A percentile compares a stretch with the other conserved stretches of the same genome.
Conservation (phyloP, 2,329 filamentous ascomycete genomes). For the Ophiocordyceps camponoti-leonardi region DNA sequence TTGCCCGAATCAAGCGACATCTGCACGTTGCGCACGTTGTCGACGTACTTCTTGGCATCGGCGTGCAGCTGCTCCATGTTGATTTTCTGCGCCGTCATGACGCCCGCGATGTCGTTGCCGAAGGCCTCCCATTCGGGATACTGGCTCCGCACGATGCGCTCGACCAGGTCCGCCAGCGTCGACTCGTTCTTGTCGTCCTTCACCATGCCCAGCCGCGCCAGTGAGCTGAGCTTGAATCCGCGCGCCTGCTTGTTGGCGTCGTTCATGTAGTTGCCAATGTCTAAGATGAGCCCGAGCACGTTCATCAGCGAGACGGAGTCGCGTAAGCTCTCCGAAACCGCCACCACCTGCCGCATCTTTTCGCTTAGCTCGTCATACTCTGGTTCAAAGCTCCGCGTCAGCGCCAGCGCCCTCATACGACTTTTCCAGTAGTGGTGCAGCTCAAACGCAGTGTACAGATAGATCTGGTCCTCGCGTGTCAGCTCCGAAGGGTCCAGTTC, state of each 20-base stretch:
- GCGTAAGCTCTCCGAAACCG: constrained; percentile 73
- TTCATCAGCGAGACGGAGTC: constrained; percentile 93
- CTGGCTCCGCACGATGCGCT: constrained; percentile 89
- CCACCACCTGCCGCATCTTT: constrained; percentile 73
- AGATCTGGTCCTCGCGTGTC: constrained; percentile 90
- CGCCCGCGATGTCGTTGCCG: constrained; percentile 64
- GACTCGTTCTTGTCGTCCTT: constrained; percentile 99
- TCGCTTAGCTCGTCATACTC: constrained; percentile 86
- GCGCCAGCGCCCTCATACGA: constrained; percentile 74
- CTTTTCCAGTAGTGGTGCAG: constrained; percentile 98
- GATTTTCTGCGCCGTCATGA: constrained; percentile 69
- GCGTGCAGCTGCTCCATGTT: constrained; percentile 82
- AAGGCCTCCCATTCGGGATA: constrained; percentile 94
- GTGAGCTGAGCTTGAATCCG: constrained; percentile 93
- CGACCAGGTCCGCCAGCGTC: constrained; percentile 86
- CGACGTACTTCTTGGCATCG: constrained; percentile 83
- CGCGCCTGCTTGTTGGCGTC: constrained; percentile 96
- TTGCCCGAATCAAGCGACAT: constrained; percentile 84
- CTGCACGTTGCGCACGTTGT: constrained; percentile 89
- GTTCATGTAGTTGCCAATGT: constrained; percentile 99
- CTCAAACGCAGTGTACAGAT: constrained; percentile 82
- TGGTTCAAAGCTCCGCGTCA: constrained; percentile 67
- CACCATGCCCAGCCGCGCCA: constrained; percentile 86
- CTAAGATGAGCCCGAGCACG: constrained; percentile 84
- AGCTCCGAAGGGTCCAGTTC: constrained; percentile 80